Evolutionary conservation across 306 rosid species (phyloP), one percentile per base, ranked within the genome.

Genomic region (Delonix regia): DNA sequence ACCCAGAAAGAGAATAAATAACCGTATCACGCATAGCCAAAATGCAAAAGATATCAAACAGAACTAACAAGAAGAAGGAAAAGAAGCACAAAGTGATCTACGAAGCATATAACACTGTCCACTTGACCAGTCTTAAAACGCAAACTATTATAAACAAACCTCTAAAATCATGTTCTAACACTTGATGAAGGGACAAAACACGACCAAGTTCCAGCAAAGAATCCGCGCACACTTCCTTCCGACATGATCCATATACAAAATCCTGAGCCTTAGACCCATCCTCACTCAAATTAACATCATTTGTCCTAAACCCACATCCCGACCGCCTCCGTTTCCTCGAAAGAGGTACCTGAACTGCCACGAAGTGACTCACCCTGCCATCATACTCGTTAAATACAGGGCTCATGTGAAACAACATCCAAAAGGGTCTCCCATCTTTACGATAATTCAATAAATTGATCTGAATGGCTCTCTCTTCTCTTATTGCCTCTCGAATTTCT

Each of bases 261-360:
- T 90, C 93, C 51, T 75, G 53, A 53, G 49, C 73, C 76, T 59
- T 63, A 10, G 85, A 75, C 19, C 73, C 87, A 9, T 78, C 86
- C 24, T 61, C 85, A 0, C 76, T 25, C 57, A 77, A 76, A 44
- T 34, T 42, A 71, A 39, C 85, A 24, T 83, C 86, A 53, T 59
- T 78, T 72, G 82, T 82, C 8, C 61, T 34, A 47, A 51, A 51
- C 74, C 77, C 84, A 74, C 84, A 42, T 36, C 66, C 74, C 22
- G 81, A 73, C 45, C 75, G 38, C 84, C 85, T 64, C 44, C 71
- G 52, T 59, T 67, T 74, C 75, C 76, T 78, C 56, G 33, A 30
- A 63, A 91, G 42, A 2, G 94, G 97, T 7, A 93, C 89, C 82
- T 95, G 99, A 82, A 93, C 97, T 24, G 88, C 97, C 42, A 95